Conservation (phyloP, 306 rosid species). For the Prinsepia uniflora region DNA sequence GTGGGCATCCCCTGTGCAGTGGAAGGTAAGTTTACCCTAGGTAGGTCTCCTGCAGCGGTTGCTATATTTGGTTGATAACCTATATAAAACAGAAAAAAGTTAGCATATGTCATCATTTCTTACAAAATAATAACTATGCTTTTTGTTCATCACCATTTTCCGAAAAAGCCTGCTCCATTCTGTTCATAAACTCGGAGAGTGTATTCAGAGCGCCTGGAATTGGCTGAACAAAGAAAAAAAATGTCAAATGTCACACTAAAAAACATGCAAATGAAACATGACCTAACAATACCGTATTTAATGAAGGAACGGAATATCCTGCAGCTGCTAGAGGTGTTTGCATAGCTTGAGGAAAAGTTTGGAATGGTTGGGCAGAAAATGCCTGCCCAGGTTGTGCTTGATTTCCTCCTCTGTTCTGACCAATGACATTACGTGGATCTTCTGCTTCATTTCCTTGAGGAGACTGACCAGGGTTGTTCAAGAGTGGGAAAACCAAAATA, state of each 20-base stretch:
- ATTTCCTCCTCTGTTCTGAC: slow-evolving; percentile 51
- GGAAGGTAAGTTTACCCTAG: slow-evolving; percentile 65
- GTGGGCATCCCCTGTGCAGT: slow-evolving; percentile 75
- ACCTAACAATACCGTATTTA: slow-evolving; percentile 48
- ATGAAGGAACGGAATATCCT: slow-evolving; percentile 63
- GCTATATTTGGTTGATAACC: slow-evolving; percentile 46
- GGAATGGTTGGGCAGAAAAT: slow-evolving; percentile 59
- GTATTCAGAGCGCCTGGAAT: slow-evolving; percentile 79
- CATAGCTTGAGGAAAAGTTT: slow-evolving; percentile 55
- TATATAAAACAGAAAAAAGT: slow-evolving; percentile 30
- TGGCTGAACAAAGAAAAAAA: slow-evolving; percentile 53
- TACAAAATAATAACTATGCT: slow-evolving; percentile 8
- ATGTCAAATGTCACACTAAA: background rate
- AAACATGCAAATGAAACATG: slow-evolving; percentile 6
- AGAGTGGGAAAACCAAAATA: slow-evolving; percentile 24
- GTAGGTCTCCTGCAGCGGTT: slow-evolving; percentile 39
- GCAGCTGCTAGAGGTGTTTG: slow-evolving; percentile 70
- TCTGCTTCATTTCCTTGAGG: slow-evolving; percentile 57
- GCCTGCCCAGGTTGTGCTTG: slow-evolving; percentile 67
- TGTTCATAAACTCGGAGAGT: slow-evolving; percentile 73
- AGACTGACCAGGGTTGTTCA: slow-evolving; percentile 46
- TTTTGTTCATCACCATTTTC: slow-evolving; percentile 48
- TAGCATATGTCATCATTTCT: slow-evolving; percentile 12
- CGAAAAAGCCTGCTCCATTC: slow-evolving; percentile 68
- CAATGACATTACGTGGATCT: slow-evolving; percentile 29